phyloP scores from a whole-genome alignment of 129 eudicot species.

The Tagetes patula region DNA sequence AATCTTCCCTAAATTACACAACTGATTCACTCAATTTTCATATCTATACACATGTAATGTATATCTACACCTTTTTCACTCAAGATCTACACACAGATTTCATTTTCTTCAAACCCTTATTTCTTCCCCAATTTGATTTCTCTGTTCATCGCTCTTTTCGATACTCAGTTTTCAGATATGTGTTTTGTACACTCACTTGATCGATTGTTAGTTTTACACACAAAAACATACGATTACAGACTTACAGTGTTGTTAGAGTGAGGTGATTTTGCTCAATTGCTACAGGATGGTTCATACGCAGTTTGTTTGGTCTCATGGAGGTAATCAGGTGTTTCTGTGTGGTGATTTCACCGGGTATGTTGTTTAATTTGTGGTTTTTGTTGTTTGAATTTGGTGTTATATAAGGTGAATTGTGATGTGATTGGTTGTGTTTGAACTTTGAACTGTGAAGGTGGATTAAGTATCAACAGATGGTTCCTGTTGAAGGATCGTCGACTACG shows the following conservation, averaged over 20 bases:
- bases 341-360: conserved; percentile 53
- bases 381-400: neutral
- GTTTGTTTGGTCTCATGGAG: conserved; percentile 56
- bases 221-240: neutral
- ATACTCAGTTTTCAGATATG: conserved; percentile 17
- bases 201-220: neutral
- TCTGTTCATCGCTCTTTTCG: neutral
- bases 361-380: neutral
- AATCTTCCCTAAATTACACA: conserved; percentile 20
- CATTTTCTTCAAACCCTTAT: conserved; percentile 22
- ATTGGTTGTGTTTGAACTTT: conserved; percentile 5
- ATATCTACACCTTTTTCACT: conserved; percentile 26
- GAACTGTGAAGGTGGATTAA: conserved; percentile 46
- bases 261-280: conserved; percentile 24
- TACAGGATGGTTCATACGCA: conserved; percentile 27
- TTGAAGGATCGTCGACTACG: conserved; percentile 44
- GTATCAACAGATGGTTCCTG: conserved; percentile 40
- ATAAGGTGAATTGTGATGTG: conserved; percentile 8
- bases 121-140: conserved; percentile 25
- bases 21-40: neutral
- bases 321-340: conserved; percentile 42
- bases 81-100: conserved; percentile 33
- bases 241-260: neutral
- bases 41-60: conserved; percentile 18
- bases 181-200: conserved; percentile 13